Percentiles rank a stretch among this genome's conserved stretches.
Conservation (phyloP, 2,329 filamentous ascomycete genomes). For the Sporothrix curviconia region DNA sequence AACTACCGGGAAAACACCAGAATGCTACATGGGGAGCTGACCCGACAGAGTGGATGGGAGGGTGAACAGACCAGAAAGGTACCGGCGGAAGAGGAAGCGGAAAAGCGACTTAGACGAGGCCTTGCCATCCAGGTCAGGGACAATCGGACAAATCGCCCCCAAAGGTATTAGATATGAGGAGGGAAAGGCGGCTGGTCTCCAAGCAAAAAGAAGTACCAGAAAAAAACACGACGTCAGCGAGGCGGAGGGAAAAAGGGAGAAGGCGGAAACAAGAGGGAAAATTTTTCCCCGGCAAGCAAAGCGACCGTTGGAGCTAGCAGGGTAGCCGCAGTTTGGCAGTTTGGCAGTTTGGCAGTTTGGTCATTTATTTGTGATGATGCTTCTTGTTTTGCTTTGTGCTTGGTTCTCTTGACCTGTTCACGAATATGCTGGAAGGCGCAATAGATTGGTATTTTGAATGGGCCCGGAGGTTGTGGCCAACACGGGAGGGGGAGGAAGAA, state of each 20-base stretch:
- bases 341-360: too few relatives aligned
- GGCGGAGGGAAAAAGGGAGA: too few relatives aligned
- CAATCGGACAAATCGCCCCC: not conserved
- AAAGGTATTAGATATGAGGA: too few relatives aligned
- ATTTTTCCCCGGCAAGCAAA: too few relatives aligned
- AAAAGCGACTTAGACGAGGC: not conserved
- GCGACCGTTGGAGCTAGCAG: too few relatives aligned
- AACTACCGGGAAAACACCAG: not conserved
- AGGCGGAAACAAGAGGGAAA: too few relatives aligned
- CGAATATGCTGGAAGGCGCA: too few relatives aligned
- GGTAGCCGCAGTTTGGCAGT: too few relatives aligned
- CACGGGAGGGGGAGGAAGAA: not conserved
- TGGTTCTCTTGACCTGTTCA: too few relatives aligned
- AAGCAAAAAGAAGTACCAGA: too few relatives aligned
- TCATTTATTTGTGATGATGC: not conserved
- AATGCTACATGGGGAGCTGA: not conserved
- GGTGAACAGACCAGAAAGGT: not conserved
- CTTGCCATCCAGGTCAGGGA: not conserved
- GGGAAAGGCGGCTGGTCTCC: too few relatives aligned
- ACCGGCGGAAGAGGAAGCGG: not conserved
- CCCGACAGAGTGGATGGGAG: not conserved
- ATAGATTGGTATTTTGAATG: not conserved
- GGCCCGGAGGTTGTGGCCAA: constrained; percentile 1
- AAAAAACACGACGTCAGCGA: too few relatives aligned
- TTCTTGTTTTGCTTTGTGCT: not conserved